Base-by-base conservation (phyloP, 2,329 filamentous ascomycete species). In the Davidsoniella australis region DNA sequence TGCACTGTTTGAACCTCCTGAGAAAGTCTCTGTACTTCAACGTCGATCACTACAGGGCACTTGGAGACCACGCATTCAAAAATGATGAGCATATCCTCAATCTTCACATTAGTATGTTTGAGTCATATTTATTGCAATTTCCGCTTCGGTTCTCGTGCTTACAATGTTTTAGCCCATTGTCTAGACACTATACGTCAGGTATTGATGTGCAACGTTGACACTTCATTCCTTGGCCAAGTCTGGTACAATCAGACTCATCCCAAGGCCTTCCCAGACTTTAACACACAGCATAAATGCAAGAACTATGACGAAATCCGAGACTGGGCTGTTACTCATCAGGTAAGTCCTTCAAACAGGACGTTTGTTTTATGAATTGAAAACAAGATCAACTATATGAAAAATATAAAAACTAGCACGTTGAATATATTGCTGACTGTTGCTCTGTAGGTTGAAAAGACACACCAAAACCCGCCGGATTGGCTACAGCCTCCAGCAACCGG, bases 1-100 rank as follows among this genome's bases (percentile, higher is more conserved):
- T 76, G 12, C 72, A 79, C 57, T 80, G 76, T 54, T 56, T 80
- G 73, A 76, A 80, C 50, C 65, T 80, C 5, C 57, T 80, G 5
- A 70, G 76, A 1, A 71, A 80, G 56, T 63, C 70, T 0, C 60
- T 78, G 0, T 73, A 71, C 57, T 79, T 70, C 63, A 80, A 79
- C 56, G 73, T 72, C 49, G 66, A 72, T 16, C 71, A 77, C 57
- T 80, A 80, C 59, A 66, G 67, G 53, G 57, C 57, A 0, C 56
- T 68, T 23, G 69, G 69, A 3, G 57, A 66, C 18, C 70, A 73
- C 1, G 68, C 73, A 0, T 81, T 80, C 55, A 57, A 58, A 16
- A 78, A 80, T 56, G 65, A 70, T 3, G 72, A 75, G 17, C 59
- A 64, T 36, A 70, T 79, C 41, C 59, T 80, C 5, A 67, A 66